Conservation (phyloP, 352 stramenopile species). For the Phytophthora meadii region DNA sequence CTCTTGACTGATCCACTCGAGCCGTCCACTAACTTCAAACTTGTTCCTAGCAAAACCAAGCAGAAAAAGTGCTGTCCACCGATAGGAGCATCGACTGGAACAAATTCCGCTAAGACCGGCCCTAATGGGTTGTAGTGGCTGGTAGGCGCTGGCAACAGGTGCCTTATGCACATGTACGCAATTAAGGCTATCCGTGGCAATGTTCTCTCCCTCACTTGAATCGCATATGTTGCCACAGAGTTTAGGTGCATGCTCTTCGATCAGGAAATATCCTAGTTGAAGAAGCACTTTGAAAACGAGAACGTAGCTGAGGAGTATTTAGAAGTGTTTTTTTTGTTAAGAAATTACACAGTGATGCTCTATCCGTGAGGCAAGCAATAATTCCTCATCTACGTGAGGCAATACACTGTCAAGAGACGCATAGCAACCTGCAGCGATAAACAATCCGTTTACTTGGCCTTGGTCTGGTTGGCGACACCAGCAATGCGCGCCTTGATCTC, state of each 20-base stretch:
- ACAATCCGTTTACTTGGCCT: constrained; percentile 63
- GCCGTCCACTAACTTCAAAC: no score
- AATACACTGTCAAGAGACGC: constrained; percentile 10
- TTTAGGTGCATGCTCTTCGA: no score
- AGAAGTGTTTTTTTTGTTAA: constrained; percentile 25
- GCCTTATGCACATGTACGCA: background rate
- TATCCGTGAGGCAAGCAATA: constrained; percentile 6
- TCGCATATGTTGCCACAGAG: no score
- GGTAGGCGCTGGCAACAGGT: background rate
- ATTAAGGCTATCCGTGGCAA: background rate
- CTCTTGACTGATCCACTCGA: no score
- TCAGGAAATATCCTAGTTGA: no score
- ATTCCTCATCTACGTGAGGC: no score
- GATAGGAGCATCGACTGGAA: no score
- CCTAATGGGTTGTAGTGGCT: background rate
- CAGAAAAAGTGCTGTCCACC: no score
- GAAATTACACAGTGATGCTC: constrained; percentile 30
- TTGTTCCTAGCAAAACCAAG: no score
- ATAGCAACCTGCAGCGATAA: background rate
- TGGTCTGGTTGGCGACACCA: constrained; percentile 97
- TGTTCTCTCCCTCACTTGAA: no score
- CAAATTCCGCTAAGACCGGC: no score
- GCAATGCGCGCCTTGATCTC: constrained; percentile 97
- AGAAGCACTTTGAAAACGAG: background rate
- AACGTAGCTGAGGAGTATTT: background rate